Evolutionary conservation across 768 basidiomycete species (phyloP), one percentile per base, ranked within the genome.

Genomic region (Tricholoma sp.): DNA sequence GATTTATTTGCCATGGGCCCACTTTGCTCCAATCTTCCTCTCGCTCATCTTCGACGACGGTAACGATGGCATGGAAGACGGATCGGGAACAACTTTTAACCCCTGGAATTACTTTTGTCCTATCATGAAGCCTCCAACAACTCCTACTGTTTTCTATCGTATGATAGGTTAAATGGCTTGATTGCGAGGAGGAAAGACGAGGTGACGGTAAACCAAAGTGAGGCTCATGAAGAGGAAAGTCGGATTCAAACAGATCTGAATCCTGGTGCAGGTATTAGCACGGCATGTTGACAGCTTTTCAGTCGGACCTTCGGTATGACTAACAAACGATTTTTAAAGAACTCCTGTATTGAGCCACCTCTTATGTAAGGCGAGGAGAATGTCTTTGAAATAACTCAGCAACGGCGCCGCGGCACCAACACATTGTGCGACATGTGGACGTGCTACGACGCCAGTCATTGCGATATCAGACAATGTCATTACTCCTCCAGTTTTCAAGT

Each of bases 141-240:
- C 47, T 31, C n/a, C 6, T 9, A 29, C n/a, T 9, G 7, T 4
- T 5, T 50, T 9, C 27, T 16, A 0, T 16, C 31, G 27, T 18
- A 9, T 10, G n/a, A 29, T 27, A 29, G 9, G 11, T 5, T 50
- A 9, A 27, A 50, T 50, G 27, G 8, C 29, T 18, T 50, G 47
- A 50, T 50, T 31, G 5, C 29, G n/a, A 50, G 18, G n/a, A n/a
- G 47, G 47, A 50, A 50, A 16, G 27, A 29, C n/a, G 47, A 31
- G 22, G 14, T 0, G 8, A 50, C 27, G 9, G 5, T 11, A 31
- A 9, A 92, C 90, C 5, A 79, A 90, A 43, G n/a, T n/a, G n/a
- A n/a, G 24, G 24, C 2, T 27, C 24, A 27, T n/a, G n/a, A 27
- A 0, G 47, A 50, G 16, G 16, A 46, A 12, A 11, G 22, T 24